Percentiles rank a stretch among this genome's conserved stretches.
Conservation (phyloP, 1,284 basidiomycete genomes). For the Bondarzewia mesenterica region DNA sequence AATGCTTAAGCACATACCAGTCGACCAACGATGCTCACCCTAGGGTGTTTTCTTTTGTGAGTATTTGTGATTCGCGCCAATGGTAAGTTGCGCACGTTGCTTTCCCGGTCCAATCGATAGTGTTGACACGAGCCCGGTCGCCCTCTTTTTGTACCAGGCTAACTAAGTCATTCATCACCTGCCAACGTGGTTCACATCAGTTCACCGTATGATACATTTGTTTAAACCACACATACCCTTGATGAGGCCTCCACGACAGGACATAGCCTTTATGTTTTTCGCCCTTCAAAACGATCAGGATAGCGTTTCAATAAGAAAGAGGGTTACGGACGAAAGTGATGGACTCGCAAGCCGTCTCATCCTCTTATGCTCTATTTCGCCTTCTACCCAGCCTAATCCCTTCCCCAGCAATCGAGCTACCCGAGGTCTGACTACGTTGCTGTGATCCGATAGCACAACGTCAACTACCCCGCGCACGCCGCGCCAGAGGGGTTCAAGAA, state of each 20-base stretch:
- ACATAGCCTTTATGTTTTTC: conserved; percentile 11
- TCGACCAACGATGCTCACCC: conserved; percentile 16
- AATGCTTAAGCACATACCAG: conserved; percentile 10
- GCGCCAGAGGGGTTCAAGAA: background rate
- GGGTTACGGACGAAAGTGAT: conserved; percentile 2
- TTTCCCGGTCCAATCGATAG: conserved; percentile 14
- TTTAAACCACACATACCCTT: conserved; percentile 10
- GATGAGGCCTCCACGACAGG: conserved; percentile 9
- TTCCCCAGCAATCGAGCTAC: conserved; percentile 23
- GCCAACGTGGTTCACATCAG: background rate
- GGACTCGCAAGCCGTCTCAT: conserved; percentile 19
- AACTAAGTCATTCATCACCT: conserved; percentile 1
- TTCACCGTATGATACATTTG: no score
- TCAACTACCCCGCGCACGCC: no score
- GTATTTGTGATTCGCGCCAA: no score
- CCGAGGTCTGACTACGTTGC: conserved; percentile 19
- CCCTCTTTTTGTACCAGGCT: background rate
- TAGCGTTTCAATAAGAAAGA: no score
- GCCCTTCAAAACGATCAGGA: no score
- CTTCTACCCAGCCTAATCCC: conserved; percentile 24
- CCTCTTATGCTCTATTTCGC: conserved; percentile 21
- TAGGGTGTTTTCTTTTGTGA: no score
- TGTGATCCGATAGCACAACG: conserved; percentile 20
- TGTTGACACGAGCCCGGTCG: conserved; percentile 8
- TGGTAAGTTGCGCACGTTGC: conserved; percentile 16